A percentile compares a stretch with the other conserved stretches of the same genome.
Conservation (phyloP, 305 asterid genomes). For the Solanum hybrid region DNA sequence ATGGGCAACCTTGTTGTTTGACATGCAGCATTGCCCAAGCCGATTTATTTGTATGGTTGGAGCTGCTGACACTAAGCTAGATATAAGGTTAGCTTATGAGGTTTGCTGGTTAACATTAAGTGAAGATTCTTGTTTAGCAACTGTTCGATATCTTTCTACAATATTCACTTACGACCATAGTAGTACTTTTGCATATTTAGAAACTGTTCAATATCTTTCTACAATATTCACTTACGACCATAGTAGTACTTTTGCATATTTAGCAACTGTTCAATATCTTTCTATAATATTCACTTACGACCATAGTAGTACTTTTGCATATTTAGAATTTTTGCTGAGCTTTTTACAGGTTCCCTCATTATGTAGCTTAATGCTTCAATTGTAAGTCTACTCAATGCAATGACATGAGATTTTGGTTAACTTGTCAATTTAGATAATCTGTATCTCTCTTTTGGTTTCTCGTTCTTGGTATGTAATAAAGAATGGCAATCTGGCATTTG, state of each 20-base stretch:
- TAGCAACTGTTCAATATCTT: neutral
- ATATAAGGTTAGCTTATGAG: constrained; percentile 61
- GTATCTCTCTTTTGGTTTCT: neutral
- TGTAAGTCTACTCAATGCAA: neutral
- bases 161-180: neutral
- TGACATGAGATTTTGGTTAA: neutral
- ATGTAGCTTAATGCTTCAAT: neutral
- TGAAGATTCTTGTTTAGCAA: neutral
- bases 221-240: neutral
- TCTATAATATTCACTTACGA: neutral
- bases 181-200: neutral
- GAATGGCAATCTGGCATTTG: neutral
- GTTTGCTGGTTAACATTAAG: neutral
- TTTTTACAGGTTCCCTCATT: neutral
- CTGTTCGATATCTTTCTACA: neutral
- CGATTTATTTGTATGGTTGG: constrained; percentile 94
- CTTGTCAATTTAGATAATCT: neutral
- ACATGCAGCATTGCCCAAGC: constrained; percentile 89
- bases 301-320: neutral
- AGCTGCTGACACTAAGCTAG: constrained; percentile 82
- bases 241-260: neutral
- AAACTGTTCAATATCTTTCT: too few relatives aligned
- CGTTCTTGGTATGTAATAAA: neutral
- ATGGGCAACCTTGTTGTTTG: constrained; percentile 88
- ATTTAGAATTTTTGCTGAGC: neutral